phyloP scores from a whole-genome alignment of 2,329 filamentous ascomycete genomes.

The Cercospora brassicicola region DNA sequence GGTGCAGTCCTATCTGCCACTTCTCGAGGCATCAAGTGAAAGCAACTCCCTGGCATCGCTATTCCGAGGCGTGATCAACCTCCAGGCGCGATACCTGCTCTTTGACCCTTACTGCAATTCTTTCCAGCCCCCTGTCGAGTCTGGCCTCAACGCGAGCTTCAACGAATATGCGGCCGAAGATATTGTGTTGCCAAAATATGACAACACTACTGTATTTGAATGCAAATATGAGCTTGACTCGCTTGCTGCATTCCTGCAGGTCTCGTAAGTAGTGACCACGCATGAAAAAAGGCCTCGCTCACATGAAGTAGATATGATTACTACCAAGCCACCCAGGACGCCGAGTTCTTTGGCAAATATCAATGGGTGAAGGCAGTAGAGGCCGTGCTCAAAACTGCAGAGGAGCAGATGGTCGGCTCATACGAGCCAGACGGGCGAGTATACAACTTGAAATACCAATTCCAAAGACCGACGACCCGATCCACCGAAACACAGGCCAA shows the following conservation, averaged over 20 bases:
- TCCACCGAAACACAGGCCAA: constrained; percentile 56
- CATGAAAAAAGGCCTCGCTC: background rate
- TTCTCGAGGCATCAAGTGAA: constrained; percentile 57
- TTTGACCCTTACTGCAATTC: constrained; percentile 58
- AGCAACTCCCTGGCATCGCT: constrained; percentile 64
- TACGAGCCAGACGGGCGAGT: constrained; percentile 51
- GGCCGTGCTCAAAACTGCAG: constrained; percentile 47
- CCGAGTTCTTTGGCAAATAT: constrained; percentile 51
- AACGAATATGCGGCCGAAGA: constrained; percentile 46
- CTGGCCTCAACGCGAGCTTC: constrained; percentile 42
- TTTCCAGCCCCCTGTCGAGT: constrained; percentile 54
- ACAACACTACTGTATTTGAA: constrained; percentile 50
- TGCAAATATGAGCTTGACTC: constrained; percentile 58
- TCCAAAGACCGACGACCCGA: constrained; percentile 45
- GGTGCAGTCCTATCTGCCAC: constrained; percentile 66
- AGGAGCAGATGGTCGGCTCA: constrained; percentile 51
- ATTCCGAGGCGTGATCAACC: constrained; percentile 70
- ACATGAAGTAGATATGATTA: constrained; percentile 43
- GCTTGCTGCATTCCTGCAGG: constrained; percentile 53
- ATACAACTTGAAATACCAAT: constrained; percentile 48
- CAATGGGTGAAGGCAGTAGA: constrained; percentile 50
- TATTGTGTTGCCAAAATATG: constrained; percentile 46
- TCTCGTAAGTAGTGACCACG: constrained; percentile 38
- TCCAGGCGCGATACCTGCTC: constrained; percentile 67
- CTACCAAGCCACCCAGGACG: constrained; percentile 51